Conservation (phyloP, 441 rosid species). For the Corymbia citriodora region DNA sequence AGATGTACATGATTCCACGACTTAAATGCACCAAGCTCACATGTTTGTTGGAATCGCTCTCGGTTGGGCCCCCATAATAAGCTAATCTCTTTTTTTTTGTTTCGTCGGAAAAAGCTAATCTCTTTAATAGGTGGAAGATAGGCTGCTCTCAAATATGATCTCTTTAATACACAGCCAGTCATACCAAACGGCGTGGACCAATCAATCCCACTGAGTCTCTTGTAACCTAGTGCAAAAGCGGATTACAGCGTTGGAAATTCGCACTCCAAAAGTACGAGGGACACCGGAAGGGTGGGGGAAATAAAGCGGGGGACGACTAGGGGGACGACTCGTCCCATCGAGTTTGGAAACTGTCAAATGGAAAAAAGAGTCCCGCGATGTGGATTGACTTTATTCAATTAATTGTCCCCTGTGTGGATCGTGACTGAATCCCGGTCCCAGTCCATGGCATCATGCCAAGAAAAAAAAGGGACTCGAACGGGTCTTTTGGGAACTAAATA, state of each 20-base stretch:
- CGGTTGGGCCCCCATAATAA: too few species aligned
- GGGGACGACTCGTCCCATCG: neutral
- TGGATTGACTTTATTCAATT: neutral
- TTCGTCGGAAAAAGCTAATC: too few species aligned
- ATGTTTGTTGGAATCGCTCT: neutral
- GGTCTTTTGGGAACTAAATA: neutral
- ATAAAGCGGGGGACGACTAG: neutral
- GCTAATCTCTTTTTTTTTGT: too few species aligned
- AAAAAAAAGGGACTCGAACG: neutral
- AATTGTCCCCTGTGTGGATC: neutral
- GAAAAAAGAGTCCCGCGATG: neutral
- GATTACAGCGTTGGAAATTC: neutral
- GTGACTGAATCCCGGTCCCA: neutral
- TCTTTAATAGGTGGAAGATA: neutral
- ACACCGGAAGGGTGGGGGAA: neutral
- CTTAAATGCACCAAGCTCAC: neutral
- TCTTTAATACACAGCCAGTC: neutral
- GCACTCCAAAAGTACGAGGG: neutral
- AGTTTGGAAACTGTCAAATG: neutral
- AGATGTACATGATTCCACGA: too few species aligned
- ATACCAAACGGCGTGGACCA: neutral
- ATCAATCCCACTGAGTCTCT: neutral
- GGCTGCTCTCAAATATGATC: fast-evolving
- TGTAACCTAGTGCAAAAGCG: neutral
- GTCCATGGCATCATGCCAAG: neutral